A percentile compares a stretch with the other conserved stretches of the same genome.
Conservation (phyloP, 192 early-diverging fungal species). For the Coemansia sp. region DNA sequence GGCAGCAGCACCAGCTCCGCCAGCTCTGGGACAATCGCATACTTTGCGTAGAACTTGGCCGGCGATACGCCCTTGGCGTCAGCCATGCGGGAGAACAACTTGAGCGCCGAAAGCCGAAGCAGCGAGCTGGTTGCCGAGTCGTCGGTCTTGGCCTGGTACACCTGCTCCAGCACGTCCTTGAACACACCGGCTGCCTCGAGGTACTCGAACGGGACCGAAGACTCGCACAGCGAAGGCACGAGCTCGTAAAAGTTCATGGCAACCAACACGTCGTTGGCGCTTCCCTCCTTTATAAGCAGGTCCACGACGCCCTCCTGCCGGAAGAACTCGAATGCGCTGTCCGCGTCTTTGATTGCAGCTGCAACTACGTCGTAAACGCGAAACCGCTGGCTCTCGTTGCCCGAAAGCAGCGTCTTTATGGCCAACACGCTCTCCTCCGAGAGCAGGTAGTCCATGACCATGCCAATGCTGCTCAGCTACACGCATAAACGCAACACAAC, state of each 20-base stretch:
- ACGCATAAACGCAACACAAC: too few relatives aligned
- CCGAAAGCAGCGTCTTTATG: slow-evolving; percentile 19
- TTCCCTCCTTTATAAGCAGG: slow-evolving; percentile 26
- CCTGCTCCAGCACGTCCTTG: slow-evolving; percentile 7
- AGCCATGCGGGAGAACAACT: slow-evolving; percentile 45
- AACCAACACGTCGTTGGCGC: slow-evolving; percentile 28
- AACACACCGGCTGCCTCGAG: slow-evolving; percentile 30
- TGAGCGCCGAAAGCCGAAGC: slow-evolving; percentile 24
- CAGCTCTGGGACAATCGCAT: slow-evolving; percentile 25
- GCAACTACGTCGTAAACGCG: slow-evolving; percentile 47
- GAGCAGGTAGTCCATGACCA: slow-evolving; percentile 35
- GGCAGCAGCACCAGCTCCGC: slow-evolving; percentile 15
- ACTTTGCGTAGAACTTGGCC: slow-evolving; percentile 24
- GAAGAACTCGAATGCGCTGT: slow-evolving; percentile 30
- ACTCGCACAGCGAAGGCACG: slow-evolving; percentile 24
- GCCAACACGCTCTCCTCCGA: slow-evolving; percentile 17
- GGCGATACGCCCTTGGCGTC: slow-evolving; percentile 20
- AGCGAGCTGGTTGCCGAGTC: slow-evolving; percentile 21
- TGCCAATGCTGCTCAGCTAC: slow-evolving; percentile 18
- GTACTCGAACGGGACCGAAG: slow-evolving; percentile 19
- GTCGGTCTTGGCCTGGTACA: slow-evolving; percentile 12
- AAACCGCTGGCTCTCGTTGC: slow-evolving; percentile 40
- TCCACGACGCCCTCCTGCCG: slow-evolving; percentile 34
- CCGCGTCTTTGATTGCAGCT: slow-evolving; percentile 9
- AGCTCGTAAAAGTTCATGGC: slow-evolving; percentile 43